Evolutionary conservation across 495 filamentous ascomycete genomes (phyloP).

Genomic region (Penicillium samsonianum): DNA sequence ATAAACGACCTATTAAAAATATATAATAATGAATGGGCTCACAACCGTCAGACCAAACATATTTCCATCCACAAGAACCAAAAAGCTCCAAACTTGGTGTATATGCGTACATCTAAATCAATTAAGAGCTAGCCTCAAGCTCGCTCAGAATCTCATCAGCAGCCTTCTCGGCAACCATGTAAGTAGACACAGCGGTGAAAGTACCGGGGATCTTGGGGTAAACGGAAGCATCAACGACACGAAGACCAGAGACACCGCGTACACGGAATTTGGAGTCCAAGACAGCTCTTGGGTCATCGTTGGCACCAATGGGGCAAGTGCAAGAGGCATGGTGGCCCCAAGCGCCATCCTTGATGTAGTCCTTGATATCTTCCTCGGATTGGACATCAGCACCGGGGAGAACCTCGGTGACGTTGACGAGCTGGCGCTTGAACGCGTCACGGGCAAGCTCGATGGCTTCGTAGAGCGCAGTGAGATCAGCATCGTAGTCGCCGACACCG

Average conservation of each 20-base stretch:
- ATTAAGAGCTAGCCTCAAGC: neutral
- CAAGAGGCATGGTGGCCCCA: constrained; percentile 64
- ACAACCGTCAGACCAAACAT: neutral
- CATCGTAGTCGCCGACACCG: constrained; percentile 34
- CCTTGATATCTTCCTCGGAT: constrained; percentile 43
- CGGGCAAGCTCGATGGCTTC: constrained; percentile 49
- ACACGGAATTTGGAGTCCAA: constrained; percentile 60
- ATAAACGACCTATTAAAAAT: neutral
- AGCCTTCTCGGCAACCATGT: constrained; percentile 65
- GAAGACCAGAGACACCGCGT: constrained; percentile 50
- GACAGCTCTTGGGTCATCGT: constrained; percentile 58
- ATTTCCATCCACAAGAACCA: neutral
- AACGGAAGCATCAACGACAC: constrained; percentile 64
- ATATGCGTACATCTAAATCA: neutral
- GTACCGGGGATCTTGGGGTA: constrained; percentile 60
- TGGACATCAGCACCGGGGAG: constrained; percentile 45
- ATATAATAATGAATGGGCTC: neutral
- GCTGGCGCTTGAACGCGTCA: constrained; percentile 36
- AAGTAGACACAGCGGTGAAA: constrained; percentile 58
- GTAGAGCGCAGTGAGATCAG: constrained; percentile 49
- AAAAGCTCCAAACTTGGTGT: neutral
- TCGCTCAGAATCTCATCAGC: constrained; percentile 40
- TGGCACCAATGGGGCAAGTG: constrained; percentile 57
- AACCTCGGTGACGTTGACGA: constrained; percentile 40
- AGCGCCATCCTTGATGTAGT: constrained; percentile 51